phyloP scores from a whole-genome alignment of 495 filamentous ascomycete genomes.

The Hypoxylon rickii region DNA sequence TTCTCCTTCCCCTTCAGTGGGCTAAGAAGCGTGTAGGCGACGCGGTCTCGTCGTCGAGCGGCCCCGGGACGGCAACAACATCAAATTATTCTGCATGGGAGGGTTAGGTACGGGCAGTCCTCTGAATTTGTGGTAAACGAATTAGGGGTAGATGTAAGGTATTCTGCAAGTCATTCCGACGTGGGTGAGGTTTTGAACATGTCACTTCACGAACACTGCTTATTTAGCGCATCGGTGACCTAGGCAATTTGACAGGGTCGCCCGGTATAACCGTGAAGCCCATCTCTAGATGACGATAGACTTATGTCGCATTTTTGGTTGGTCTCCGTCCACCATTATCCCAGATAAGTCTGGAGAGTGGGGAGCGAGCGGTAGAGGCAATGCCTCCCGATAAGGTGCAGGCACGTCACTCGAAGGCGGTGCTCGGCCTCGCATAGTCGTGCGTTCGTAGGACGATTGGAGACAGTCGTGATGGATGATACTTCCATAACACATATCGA shows the following conservation, averaged over 20 bases:
- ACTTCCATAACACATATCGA: slow-evolving; percentile 8
- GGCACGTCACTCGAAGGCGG: slow-evolving; percentile 24
- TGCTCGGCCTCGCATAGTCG: slow-evolving; percentile 17
- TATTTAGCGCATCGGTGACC: not conserved
- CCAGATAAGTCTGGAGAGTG: slow-evolving; percentile 26
- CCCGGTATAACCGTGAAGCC: not conserved
- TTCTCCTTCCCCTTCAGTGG: no score
- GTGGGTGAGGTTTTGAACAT: not conserved
- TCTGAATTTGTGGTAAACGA: slow-evolving; percentile 6
- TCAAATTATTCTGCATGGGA: not conserved
- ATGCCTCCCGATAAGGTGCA: slow-evolving; percentile 32
- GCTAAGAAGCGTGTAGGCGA: no score
- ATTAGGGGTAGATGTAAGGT: slow-evolving; percentile 7
- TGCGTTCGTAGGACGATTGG: slow-evolving; percentile 1
- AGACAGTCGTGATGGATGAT: not conserved
- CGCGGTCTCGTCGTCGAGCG: not conserved
- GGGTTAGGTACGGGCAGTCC: slow-evolving; percentile 5
- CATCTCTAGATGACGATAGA: not conserved
- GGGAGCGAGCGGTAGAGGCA: slow-evolving; percentile 26
- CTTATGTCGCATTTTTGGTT: slow-evolving; percentile 6
- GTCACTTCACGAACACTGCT: not conserved
- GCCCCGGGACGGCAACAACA: not conserved
- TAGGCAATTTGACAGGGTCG: not conserved
- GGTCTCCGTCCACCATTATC: slow-evolving; percentile 19
- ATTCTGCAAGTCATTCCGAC: not conserved